Conservation (phyloP, 2,329 filamentous ascomycete genomes). For the Pseudofabraea citricarpa region DNA sequence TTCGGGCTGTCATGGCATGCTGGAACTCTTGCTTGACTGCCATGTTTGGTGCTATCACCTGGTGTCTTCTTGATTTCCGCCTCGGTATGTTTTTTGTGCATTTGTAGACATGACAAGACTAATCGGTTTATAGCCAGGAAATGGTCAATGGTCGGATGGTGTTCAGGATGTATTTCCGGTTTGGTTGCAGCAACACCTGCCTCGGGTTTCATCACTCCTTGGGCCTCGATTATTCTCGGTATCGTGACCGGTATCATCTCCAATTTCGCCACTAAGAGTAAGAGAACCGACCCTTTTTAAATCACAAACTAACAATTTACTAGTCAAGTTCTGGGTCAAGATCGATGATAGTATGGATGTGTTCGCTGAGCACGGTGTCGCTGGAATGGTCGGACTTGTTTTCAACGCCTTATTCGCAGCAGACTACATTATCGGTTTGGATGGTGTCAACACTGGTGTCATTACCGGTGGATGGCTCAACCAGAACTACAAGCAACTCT, state of each 20-base stretch:
- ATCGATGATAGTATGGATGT: slow-evolving; percentile 71
- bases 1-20: slow-evolving; percentile 92
- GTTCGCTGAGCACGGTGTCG: slow-evolving; percentile 66
- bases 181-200: slow-evolving; percentile 67
- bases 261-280: slow-evolving; percentile 66
- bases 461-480: slow-evolving; percentile 67
- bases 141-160: slow-evolving; percentile 74
- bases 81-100: slow-evolving; percentile 41
- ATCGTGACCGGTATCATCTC: slow-evolving; percentile 60
- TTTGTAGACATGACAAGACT: background rate
- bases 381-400: slow-evolving; percentile 63
- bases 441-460: slow-evolving; percentile 67
- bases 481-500: slow-evolving; percentile 68
- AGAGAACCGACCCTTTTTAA: too few relatives aligned
- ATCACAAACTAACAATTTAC: too few relatives aligned
- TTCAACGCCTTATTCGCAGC: slow-evolving; percentile 72
- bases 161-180: slow-evolving; percentile 66
- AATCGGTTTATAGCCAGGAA: slow-evolving; percentile 16
- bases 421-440: slow-evolving; percentile 67
- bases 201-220: slow-evolving; percentile 63
- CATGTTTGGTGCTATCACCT: slow-evolving; percentile 86
- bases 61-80: slow-evolving; percentile 94
- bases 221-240: slow-evolving; percentile 63
- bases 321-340: slow-evolving; percentile 45
- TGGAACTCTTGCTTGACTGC: slow-evolving; percentile 86